Conservation (phyloP, 169 alveolate genomes). For the Eimeria necatrix region DNA sequence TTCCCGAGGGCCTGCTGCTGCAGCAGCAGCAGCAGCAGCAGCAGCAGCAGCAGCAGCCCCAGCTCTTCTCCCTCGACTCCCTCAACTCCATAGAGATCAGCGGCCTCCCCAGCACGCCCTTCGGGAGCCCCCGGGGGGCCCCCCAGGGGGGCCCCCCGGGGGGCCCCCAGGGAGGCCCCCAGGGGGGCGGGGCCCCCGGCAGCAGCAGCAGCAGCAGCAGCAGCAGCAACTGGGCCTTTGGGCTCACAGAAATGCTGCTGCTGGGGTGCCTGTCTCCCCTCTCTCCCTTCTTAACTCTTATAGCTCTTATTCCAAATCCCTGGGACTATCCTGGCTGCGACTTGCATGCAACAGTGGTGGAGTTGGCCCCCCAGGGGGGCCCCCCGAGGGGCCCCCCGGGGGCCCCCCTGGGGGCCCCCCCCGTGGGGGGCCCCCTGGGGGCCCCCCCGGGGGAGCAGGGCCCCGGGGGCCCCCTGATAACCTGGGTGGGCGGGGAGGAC, state of each 20-base stretch:
- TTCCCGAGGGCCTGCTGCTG: slow-evolving; percentile 24
- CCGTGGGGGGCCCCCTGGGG: neutral
- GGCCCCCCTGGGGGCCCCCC: slow-evolving; percentile 16
- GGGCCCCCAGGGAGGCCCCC: too few species aligned
- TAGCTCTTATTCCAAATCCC: slow-evolving; percentile 32
- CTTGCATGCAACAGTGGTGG: slow-evolving; percentile 68
- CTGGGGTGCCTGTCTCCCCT: slow-evolving; percentile 14
- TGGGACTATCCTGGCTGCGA: slow-evolving; percentile 65
- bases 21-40: slow-evolving; percentile 48
- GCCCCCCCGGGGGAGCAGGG: neutral
- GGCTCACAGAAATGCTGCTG: slow-evolving; percentile 9
- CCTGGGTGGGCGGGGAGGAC: slow-evolving; percentile 8
- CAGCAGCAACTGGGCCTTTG: neutral
- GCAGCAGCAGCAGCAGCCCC: neutral
- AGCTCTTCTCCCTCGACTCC: slow-evolving; percentile 3
- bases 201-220: slow-evolving; percentile 17
- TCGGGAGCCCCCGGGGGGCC: neutral
- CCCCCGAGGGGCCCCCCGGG: slow-evolving; percentile 30
- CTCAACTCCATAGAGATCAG: slow-evolving; percentile 20
- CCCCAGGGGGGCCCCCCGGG: too few species aligned
- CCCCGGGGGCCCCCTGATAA: slow-evolving; percentile 24
- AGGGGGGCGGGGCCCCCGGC: neutral
- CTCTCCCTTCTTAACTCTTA: neutral
- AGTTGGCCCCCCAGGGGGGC: slow-evolving; percentile 51
- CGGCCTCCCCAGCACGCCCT: neutral